These are phyloP conservation scores for Sinapis alba DNA, from an alignment of 441 rosid genomes.

Conservation along the genomic window DNA sequence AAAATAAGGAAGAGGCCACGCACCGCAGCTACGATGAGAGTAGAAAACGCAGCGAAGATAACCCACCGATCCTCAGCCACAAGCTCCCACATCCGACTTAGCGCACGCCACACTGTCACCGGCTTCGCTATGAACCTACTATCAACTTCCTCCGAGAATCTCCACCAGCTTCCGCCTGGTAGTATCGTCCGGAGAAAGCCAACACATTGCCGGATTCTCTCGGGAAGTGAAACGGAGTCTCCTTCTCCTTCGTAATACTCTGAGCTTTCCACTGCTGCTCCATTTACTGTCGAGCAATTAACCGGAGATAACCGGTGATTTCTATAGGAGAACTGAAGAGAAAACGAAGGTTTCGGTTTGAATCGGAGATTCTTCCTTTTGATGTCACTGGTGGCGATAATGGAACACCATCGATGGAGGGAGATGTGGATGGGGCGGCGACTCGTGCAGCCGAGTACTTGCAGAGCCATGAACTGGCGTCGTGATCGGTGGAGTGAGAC, in stretches of 20 bases:
- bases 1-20: conserved; percentile 18
- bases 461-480: conserved; percentile 52
- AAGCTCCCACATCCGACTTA: conserved; percentile 88
- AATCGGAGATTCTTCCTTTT: conserved; percentile 38
- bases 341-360: conserved; percentile 18
- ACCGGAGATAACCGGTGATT: conserved; percentile 28
- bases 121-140: conserved; percentile 68
- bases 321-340: conserved; percentile 16
- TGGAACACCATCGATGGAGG: conserved; percentile 35
- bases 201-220: conserved; percentile 54
- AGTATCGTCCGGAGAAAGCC: conserved; percentile 57
- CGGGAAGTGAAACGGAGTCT: conserved; percentile 44
- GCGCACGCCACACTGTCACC: conserved; percentile 83
- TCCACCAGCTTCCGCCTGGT: conserved; percentile 98
- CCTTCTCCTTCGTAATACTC: conserved; percentile 43
- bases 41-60: conserved; percentile 76
- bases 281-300: conserved; percentile 62
- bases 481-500: conserved; percentile 1
- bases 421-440: conserved; percentile 44
- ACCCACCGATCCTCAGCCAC: conserved; percentile 89
- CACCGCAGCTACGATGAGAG: conserved; percentile 82
- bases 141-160: conserved; percentile 71
- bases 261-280: conserved; percentile 49
- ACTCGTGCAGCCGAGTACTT: conserved; percentile 47
- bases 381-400: conserved; percentile 9